Percentiles rank a stretch among this genome's conserved stretches.
These are phyloP conservation scores for Fusarium papillatum DNA, from an alignment of 2,329 filamentous ascomycete genomes.

Conservation along the genomic window DNA sequence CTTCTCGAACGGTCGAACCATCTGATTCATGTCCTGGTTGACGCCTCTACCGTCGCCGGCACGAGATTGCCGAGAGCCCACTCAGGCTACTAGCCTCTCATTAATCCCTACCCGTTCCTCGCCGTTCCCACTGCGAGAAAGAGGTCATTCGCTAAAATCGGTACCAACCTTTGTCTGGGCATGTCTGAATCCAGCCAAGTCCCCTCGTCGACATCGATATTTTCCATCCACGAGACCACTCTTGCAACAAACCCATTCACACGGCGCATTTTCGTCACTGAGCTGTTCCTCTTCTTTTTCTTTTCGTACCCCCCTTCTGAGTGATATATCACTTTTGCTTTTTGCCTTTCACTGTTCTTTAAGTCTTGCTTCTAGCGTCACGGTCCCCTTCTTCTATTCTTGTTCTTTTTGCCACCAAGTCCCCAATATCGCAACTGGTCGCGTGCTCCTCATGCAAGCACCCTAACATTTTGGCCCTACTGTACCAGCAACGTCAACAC, in stretches of 20 bases:
- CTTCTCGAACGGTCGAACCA: slow-evolving; percentile 26
- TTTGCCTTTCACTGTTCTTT: background rate
- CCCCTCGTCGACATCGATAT: slow-evolving; percentile 20
- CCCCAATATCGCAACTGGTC: slow-evolving; percentile 36
- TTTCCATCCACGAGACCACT: slow-evolving; percentile 36
- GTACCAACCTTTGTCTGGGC: slow-evolving; percentile 29
- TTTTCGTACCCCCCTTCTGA: slow-evolving; percentile 4
- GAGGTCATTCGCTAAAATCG: slow-evolving; percentile 22
- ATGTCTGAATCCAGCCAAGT: slow-evolving; percentile 35
- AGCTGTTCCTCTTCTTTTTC: slow-evolving; percentile 9
- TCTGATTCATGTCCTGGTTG: slow-evolving; percentile 25
- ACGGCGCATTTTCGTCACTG: slow-evolving; percentile 29
- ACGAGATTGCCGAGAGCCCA: slow-evolving; percentile 40
- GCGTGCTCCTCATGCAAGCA: slow-evolving; percentile 36
- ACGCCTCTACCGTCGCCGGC: slow-evolving; percentile 26
- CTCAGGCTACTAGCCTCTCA: slow-evolving; percentile 6
- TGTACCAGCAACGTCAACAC: slow-evolving; percentile 24
- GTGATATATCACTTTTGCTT: background rate
- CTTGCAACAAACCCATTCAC: slow-evolving; percentile 12
- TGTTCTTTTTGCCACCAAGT: slow-evolving; percentile 24
- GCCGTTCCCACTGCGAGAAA: slow-evolving; percentile 13
- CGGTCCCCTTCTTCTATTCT: slow-evolving; percentile 1
- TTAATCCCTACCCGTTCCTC: slow-evolving; percentile 16
- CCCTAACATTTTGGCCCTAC: slow-evolving; percentile 16
- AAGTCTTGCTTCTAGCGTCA: slow-evolving; percentile 13